Percentiles rank a stretch among this genome's conserved stretches.
phyloP scores from a whole-genome alignment of 2,329 filamentous ascomycete species.

The Colletotrichum incanum region DNA sequence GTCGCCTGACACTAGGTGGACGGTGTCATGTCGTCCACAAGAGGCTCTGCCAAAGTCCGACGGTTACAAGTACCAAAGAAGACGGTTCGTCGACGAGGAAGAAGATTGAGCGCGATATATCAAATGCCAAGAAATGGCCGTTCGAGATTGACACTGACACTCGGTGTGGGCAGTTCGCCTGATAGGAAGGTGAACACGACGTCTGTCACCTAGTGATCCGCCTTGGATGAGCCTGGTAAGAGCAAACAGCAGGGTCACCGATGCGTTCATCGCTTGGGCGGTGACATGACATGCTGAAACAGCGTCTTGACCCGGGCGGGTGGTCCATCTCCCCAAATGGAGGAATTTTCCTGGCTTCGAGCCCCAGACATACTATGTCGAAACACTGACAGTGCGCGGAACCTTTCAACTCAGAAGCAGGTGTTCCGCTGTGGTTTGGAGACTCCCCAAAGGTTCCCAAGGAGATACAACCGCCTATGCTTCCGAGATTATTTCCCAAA shows the following conservation, averaged over 20 bases:
- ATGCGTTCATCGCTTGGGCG: constrained; percentile 35
- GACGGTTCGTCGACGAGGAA: constrained; percentile 8
- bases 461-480: not conserved
- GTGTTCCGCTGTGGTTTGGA: not conserved
- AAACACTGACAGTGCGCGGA: constrained; percentile 23
- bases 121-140: constrained; percentile 31
- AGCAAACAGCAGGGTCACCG: constrained; percentile 6
- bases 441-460: constrained; percentile 1
- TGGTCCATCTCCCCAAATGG: constrained; percentile 10
- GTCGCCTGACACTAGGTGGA: constrained; percentile 7
- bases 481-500: not conserved
- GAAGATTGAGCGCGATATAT: constrained; percentile 4
- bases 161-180: constrained; percentile 6
- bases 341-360: constrained; percentile 12
- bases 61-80: not conserved
- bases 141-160: constrained; percentile 22
- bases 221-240: not conserved
- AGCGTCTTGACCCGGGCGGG: constrained; percentile 22
- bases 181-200: not conserved
- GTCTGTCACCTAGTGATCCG: not conserved
- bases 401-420: constrained; percentile 3
- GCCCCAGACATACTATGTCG: not conserved
- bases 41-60: constrained; percentile 13
- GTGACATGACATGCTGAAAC: constrained; percentile 27
- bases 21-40: not conserved